A percentile compares a stretch with the other conserved stretches of the same genome.
Conservation (phyloP, 345 rosid species). For the Salix dunnii region DNA sequence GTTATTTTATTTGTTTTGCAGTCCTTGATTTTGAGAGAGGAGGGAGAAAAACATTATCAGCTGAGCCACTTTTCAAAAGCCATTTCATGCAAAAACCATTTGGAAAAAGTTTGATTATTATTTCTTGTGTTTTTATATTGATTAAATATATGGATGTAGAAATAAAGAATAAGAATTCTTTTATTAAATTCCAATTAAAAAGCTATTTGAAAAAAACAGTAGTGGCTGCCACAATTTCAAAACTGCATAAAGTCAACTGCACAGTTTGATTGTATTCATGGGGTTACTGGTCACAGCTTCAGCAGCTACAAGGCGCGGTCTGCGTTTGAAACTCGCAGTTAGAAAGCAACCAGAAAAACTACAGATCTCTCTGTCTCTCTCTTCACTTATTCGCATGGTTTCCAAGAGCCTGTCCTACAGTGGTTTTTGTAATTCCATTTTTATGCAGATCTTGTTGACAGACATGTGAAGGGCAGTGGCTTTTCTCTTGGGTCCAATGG, state of each 20-base stretch:
- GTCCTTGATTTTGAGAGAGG: too few relatives aligned
- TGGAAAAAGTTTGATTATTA: too few relatives aligned
- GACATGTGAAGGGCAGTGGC: conserved; percentile 55
- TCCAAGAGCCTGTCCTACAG: conserved; percentile 48
- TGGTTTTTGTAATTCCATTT: conserved; percentile 35
- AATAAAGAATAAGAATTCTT: too few relatives aligned
- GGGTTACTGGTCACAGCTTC: conserved; percentile 13
- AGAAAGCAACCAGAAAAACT: conserved; percentile 15
- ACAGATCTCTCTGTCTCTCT: conserved; percentile 19
- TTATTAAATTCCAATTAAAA: too few relatives aligned
- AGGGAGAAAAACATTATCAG: too few relatives aligned
- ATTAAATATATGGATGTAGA: too few relatives aligned
- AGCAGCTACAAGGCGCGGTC: conserved; percentile 23
- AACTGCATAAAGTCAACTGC: not conserved
- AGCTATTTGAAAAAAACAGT: too few relatives aligned
- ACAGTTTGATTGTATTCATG: not conserved
- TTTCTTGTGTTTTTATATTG: too few relatives aligned
- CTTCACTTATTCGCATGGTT: conserved; percentile 45
- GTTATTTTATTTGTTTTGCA: too few relatives aligned
- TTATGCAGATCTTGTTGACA: conserved; percentile 43
- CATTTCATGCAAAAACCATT: too few relatives aligned
- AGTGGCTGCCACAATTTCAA: too few relatives aligned
- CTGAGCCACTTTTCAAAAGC: too few relatives aligned
- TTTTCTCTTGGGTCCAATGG: conserved; percentile 35
- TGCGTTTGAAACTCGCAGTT: conserved; percentile 37